Base-by-base conservation (phyloP, 2,329 filamentous ascomycete genomes). In the Exserohilum rostratum region DNA sequence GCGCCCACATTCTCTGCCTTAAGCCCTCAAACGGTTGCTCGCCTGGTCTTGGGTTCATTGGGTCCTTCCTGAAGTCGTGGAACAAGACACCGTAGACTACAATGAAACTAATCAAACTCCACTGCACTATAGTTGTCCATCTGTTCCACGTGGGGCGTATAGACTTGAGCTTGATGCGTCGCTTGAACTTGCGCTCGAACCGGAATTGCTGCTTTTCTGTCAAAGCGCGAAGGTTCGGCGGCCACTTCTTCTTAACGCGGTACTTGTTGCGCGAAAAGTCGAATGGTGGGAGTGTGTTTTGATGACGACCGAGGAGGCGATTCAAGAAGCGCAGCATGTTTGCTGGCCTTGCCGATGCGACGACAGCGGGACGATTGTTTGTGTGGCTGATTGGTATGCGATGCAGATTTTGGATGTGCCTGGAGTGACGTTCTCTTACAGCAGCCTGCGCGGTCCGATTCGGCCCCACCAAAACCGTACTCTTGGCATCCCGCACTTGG, bases 101-200 rank as follows among this genome's bases (percentile, higher is more conserved):
- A 79, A 60, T 30, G 85, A 81, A 71, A 79, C 83, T 46, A 82
- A 78, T 40, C 46, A 68, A 13, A 49, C 61, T 70, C 69, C 70
- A 83, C 75, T 91, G 89, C 45, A 82, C 82, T 58, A 91, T 77
- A 74, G 85, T 86, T 51, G 88, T 79, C 56, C 77, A 80, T 72
- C 87, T 90, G 37, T 83, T 82, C 86, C 87, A 90, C 43, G 76
- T 73, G 7, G 88, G 88, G 18, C 86, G 78, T 35, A 82, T 80
- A 69, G 83, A 84, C 65, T 85, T 84, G 62, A 90, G 75, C 53
- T 82, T 81, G 22, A 89, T 76, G 49, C 90, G 83, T 47, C 90
- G 82, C 76, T 91, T 89, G 77, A 89, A 93, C 70, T 89, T 87
- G 73, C 89, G 87, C 79, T 93, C 90, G 65, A 91, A 87, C 38